Evolutionary conservation across 805 yeast species (phyloP).

Genomic region (Ogataea neopini): DNA sequence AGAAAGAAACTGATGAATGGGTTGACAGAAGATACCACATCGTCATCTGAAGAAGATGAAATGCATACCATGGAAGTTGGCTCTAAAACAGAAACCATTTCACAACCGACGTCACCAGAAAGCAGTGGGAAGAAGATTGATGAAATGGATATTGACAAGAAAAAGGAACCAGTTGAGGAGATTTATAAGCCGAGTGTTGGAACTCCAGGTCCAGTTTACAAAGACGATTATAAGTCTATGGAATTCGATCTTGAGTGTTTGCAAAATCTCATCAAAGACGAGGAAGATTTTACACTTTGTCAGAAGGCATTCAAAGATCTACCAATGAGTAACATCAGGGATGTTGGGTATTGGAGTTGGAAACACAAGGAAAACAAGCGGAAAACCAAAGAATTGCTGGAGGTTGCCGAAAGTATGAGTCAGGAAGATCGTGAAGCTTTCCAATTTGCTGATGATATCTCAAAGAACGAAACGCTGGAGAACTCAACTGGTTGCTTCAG

Average conservation of each 20-base stretch:
- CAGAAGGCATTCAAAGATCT: slow-evolving; percentile 41
- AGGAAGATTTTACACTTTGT: slow-evolving; percentile 67
- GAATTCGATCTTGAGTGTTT: slow-evolving; percentile 48
- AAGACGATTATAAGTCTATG: slow-evolving; percentile 42
- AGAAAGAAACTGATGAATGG: slow-evolving; percentile 13
- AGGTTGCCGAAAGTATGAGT: slow-evolving; percentile 24
- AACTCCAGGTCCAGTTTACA: slow-evolving; percentile 55
- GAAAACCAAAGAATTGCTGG: slow-evolving; percentile 14
- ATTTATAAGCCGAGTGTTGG: slow-evolving; percentile 53
- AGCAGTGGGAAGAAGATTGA: slow-evolving; percentile 7
- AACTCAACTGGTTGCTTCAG: slow-evolving; percentile 61
- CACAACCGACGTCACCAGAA: slow-evolving; percentile 31
- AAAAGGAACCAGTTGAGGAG: slow-evolving; percentile 24
- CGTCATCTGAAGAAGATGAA: slow-evolving; percentile 26
- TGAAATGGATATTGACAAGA: slow-evolving; percentile 30
- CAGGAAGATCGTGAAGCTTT: slow-evolving; percentile 30
- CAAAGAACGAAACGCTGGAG: slow-evolving; percentile 31
- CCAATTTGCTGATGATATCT: slow-evolving; percentile 32
- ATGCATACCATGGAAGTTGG: slow-evolving; percentile 12
- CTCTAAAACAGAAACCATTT: slow-evolving; percentile 13
- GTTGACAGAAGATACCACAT: slow-evolving; percentile 14
- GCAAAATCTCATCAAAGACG: slow-evolving; percentile 62
- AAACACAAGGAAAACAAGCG: slow-evolving; percentile 41
- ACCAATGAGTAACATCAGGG: slow-evolving; percentile 28
- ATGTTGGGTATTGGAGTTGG: slow-evolving; percentile 69